Base-by-base conservation (phyloP, 2,329 filamentous ascomycete species). In the Colletotrichum euphorbiae region DNA sequence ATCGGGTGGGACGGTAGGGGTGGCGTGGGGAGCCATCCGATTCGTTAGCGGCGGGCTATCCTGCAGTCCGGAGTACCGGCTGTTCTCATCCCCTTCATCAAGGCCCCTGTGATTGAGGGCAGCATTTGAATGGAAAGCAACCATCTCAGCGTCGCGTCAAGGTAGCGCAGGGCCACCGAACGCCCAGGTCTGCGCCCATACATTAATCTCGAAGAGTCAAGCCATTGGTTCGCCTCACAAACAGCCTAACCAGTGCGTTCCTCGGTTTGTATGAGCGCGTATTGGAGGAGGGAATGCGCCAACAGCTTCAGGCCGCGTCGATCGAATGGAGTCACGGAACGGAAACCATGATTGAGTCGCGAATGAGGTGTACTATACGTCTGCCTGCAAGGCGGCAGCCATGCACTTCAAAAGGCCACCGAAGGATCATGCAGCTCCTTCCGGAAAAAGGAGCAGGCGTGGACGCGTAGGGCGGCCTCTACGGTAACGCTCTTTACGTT, bases 401-500 rank as follows among this genome's bases (percentile, higher is more conserved):
- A 19, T 19, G 17, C 2, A 77, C 79, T 0, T 62, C 71, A 0
- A 72, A 77, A 33, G 77, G 78, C 1, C 76, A 80, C 40, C 71
- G 72, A 7, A 74, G 78, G 0, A 72, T 80, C 19, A 76, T 80
- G 1, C 62, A 74, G n/a, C 71, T 77, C 17, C 75, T 81, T 11
- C 51, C 81, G 1, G 67, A 75, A 1, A 72, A 70, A 6, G 77
- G 76, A 13, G 79, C 78, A 36, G 51, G 6, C 19, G 15, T 8
- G 28, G 24, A 55, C 51, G 15, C 11, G 33, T 13, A 55, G 51
- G 43, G 43, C 9, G 43, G 43, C 43, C 43, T 46, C 43, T 17
- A 46, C 15, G 15, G 77, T 7, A 81, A 78, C 3, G 79, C 80
- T 1, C 70, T 82, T 2, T 80, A 82, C 54, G 79, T 73, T 0